Conservation (phyloP, 2,329 filamentous ascomycete genomes). For the Dactylellina sp. region DNA sequence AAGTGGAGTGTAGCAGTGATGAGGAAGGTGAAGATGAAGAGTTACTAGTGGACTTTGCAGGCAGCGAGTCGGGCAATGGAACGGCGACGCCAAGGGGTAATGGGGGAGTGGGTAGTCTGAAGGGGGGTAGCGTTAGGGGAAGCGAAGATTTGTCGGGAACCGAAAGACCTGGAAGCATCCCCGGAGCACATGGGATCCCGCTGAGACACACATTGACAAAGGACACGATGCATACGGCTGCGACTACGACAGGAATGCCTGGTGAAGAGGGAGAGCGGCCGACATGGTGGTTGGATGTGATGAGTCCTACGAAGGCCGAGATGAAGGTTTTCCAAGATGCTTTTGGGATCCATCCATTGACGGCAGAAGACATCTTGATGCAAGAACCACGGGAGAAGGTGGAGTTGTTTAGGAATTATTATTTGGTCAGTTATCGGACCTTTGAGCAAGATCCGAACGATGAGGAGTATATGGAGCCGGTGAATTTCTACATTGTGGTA, state of each 20-base stretch:
- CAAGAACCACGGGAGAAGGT: slow-evolving; percentile 98
- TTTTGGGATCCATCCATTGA: slow-evolving; percentile 94
- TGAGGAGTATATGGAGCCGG: slow-evolving; percentile 87
- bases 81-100: slow-evolving; percentile 32
- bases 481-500: slow-evolving; percentile 96
- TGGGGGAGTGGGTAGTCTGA: slow-evolving; percentile 7
- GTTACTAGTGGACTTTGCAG: slow-evolving; percentile 28
- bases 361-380: slow-evolving; percentile 93
- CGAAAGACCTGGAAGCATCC: slow-evolving; percentile 7
- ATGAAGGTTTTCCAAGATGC: slow-evolving; percentile 88
- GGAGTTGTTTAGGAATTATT: slow-evolving; percentile 95
- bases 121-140: slow-evolving; percentile 4
- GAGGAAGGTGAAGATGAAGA: slow-evolving; percentile 24
- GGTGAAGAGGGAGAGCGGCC: slow-evolving; percentile 59
- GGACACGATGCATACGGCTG: slow-evolving; percentile 12
- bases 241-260: background rate
- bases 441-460: slow-evolving; percentile 85
- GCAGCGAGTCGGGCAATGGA: slow-evolving; percentile 57
- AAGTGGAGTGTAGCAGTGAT: slow-evolving; percentile 37
- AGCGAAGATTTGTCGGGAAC: slow-evolving; percentile 33
- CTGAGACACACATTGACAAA: slow-evolving; percentile 24
- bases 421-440: slow-evolving; percentile 96
- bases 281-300: slow-evolving; percentile 96
- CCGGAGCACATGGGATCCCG: slow-evolving; percentile 8
- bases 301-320: slow-evolving; percentile 89